Evolutionary conservation across 345 rosid genomes (phyloP), one percentile per base, ranked within the genome.

Genomic region (Heritiera littoralis): DNA sequence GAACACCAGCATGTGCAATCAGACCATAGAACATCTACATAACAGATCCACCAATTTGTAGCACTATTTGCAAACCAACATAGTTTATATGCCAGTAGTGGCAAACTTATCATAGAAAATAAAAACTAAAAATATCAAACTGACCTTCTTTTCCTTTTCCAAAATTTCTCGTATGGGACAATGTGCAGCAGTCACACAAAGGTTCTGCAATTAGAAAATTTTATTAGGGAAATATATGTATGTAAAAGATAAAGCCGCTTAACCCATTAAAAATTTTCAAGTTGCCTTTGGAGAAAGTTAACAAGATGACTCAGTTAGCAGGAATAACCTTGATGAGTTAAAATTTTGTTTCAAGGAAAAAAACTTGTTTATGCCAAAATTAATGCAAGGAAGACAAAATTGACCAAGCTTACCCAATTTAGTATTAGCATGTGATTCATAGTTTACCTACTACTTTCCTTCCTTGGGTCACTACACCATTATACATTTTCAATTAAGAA

Each of bases 101-200:
- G 9, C 6, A 11, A 51, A 9, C 45, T 40, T 63, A 17, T 61
- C 49, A 61, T 28, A 48, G 0, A 1, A 20, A 15, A 28, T 20
- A 61, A 23, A 46, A 65, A 66, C 15, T 48, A 17, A 64, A 64
- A 63, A 51, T 38, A 40, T 11, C 61, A 51, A 49, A 80, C 94
- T n/a, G 55, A 96, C 99, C 98, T 94, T 90, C 87, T 89, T 94
- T 87, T 96, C 99, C 85, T 82, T 94, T 83, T 90, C 94, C 85
- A 96, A 84, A 79, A 96, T 89, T 82, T 96, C 99, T 84, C 99
- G 86, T 46, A 96, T 94, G 61, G 99, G 99, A 81, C 94, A 89
- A 87, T 96, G 98, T 8, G 99, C 99, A 10, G 99, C 98, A 18
- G 95, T 96, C 56, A 94, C 93, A 55, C 98, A 92, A 0, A 96